A percentile compares a stretch with the other conserved stretches of the same genome.
These are phyloP conservation scores for Rutstroemia sp. DNA, from an alignment of 2,329 filamentous ascomycete species.

Conservation along the genomic window DNA sequence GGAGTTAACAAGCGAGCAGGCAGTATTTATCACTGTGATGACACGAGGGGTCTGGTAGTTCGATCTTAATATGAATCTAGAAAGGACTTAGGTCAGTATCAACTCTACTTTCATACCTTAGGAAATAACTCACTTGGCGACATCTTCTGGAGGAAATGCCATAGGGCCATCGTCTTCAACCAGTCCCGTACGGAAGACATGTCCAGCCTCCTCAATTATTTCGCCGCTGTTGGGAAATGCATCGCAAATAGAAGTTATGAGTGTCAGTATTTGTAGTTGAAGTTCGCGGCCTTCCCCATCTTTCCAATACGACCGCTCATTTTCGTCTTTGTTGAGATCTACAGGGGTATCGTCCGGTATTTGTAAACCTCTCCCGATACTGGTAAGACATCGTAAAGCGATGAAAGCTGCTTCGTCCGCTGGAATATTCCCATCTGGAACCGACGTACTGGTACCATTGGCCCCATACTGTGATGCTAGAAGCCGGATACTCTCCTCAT, in stretches of 20 bases:
- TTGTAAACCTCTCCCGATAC: slow-evolving; percentile 66
- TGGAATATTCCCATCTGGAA: background rate
- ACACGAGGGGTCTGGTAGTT: slow-evolving; percentile 55
- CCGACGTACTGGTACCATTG: background rate
- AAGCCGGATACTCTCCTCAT: slow-evolving; percentile 34
- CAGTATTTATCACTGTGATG: slow-evolving; percentile 62
- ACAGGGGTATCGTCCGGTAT: slow-evolving; percentile 58
- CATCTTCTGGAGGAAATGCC: slow-evolving; percentile 59
- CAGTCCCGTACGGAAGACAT: slow-evolving; percentile 66
- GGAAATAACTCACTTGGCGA: slow-evolving; percentile 39
- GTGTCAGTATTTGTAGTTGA: slow-evolving; percentile 43
- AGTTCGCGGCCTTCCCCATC: slow-evolving; percentile 39
- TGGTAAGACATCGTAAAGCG: slow-evolving; percentile 60
- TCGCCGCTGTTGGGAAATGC: slow-evolving; percentile 56
- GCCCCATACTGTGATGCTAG: slow-evolving; percentile 1
- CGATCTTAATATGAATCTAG: slow-evolving; percentile 51
- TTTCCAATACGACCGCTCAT: slow-evolving; percentile 39
- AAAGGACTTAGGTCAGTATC: background rate
- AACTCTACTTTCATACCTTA: background rate
- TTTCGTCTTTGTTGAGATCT: slow-evolving; percentile 51
- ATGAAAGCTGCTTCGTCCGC: slow-evolving; percentile 31
- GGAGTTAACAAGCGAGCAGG: slow-evolving; percentile 61
- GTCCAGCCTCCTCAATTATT: slow-evolving; percentile 64
- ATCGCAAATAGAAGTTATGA: slow-evolving; percentile 41
- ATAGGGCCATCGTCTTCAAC: slow-evolving; percentile 73